Base-by-base conservation (phyloP, 352 stramenopile genomes). In the Phytophthora colocasiae region DNA sequence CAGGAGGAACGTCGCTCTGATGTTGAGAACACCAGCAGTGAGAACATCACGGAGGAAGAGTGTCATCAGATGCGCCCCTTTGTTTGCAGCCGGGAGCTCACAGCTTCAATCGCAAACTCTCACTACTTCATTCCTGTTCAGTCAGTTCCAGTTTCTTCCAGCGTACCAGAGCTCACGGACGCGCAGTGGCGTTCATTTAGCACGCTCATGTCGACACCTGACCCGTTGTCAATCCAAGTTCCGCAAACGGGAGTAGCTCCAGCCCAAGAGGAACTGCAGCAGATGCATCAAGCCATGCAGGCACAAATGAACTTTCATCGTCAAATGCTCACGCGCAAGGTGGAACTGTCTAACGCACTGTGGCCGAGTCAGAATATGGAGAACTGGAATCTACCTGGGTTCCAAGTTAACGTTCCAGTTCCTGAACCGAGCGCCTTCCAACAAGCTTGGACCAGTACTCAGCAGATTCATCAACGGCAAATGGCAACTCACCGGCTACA, bases 221-320 rank as follows among this genome's bases (percentile, higher is more conserved):
- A 43, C 22, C 12, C 27, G 2, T 32, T 68, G 10, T 59, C 58
- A 7, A 54, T 65, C n/a, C 63, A 66, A 29, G 29, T 36, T n/a
- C 58, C 50, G 36, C 36, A 53, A 38, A 39, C 53, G 9, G 14
- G 19, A 11, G 9, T 43, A 14, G 19, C 44, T 6, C 51, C 29
- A 47, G 50, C 36, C 12, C 49, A 71, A 54, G 49, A 58, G 2
- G 77, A 89, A 29, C 54, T 92, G 22, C 81, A 91, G 51, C 85
- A 89, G 64, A 93, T 93, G 84, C 75, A 92, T 39, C 49, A 87
- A 68, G 78, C 81, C 6, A 93, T 95, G 83, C 83, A 92, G 57
- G 80, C 83, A 52, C 87, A 95, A 43, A 93, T 93, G 83, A 91
- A 83, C 47, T 63, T 92, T 31, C 84, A 94, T 66, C 83, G 83